A percentile compares a stretch with the other conserved stretches of the same genome.
Conservation (phyloP, 257 asterid species). For the Echites panduratus region DNA sequence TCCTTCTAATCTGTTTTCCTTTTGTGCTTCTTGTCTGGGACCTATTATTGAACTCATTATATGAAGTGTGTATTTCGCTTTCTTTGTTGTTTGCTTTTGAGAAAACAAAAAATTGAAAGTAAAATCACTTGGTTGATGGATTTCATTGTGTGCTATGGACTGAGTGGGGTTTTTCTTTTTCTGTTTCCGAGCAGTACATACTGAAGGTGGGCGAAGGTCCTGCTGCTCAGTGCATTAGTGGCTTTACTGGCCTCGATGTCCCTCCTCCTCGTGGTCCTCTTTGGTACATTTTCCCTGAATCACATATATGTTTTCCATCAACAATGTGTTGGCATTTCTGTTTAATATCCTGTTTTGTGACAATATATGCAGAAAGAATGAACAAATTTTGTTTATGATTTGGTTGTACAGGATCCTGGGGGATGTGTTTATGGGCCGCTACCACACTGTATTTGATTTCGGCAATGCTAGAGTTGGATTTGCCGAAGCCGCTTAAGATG, state of each 20-base stretch:
- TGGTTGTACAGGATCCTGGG: constrained; percentile 74
- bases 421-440: constrained; percentile 91
- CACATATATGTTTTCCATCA: not conserved
- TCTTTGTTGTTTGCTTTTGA: not conserved
- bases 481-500: constrained; percentile 80
- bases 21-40: not conserved
- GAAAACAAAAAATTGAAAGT: not conserved
- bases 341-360: not conserved
- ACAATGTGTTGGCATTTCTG: not conserved
- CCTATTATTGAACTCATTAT: not conserved
- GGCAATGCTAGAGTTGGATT: constrained; percentile 77
- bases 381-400: not conserved
- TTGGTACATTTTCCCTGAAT: constrained; percentile 43
- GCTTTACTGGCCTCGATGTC: constrained; percentile 78
- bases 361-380: not conserved
- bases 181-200: constrained; percentile 49
- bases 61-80: not conserved
- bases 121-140: too few relatives aligned
- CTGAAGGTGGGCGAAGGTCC: constrained; percentile 87
- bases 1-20: not conserved
- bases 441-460: constrained; percentile 82
- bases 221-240: constrained; percentile 86
- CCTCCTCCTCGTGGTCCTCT: constrained; percentile 99
- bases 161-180: constrained; percentile 5
- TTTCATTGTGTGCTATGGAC: not conserved